Evolutionary conservation across 768 basidiomycete species (phyloP).

Genomic region (Omphalotus guepiniiformis): DNA sequence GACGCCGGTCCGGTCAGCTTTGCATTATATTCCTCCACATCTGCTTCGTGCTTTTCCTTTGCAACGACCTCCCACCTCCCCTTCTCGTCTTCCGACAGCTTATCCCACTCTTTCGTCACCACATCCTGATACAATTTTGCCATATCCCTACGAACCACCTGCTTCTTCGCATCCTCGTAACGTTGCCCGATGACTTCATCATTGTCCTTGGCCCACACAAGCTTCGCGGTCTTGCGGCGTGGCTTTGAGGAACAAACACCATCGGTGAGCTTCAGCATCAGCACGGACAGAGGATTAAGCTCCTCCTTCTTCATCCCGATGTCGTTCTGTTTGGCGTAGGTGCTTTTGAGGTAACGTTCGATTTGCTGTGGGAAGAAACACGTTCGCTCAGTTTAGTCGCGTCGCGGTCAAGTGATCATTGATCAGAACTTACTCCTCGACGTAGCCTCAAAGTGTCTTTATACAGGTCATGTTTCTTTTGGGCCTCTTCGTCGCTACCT

Average conservation of each 20-base stretch:
- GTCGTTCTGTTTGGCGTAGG: too few relatives aligned
- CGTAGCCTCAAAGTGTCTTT: too few relatives aligned
- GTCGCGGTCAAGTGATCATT: too few relatives aligned
- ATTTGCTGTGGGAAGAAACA: too few relatives aligned
- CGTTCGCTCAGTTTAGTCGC: too few relatives aligned
- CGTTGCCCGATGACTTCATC: background rate
- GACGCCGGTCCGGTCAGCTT: background rate
- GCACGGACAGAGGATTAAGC: background rate
- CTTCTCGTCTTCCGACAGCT: background rate
- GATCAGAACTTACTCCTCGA: too few relatives aligned
- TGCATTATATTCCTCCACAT: background rate
- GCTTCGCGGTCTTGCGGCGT: background rate
- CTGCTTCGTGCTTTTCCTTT: background rate
- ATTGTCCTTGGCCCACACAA: background rate
- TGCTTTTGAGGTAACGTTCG: too few relatives aligned
- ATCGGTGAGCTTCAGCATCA: background rate
- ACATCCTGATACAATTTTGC: background rate
- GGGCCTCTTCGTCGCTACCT: too few relatives aligned
- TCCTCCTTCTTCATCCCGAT: too few relatives aligned
- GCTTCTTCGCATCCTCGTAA: background rate
- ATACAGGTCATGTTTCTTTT: too few relatives aligned
- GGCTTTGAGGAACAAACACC: background rate
- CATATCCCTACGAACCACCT: background rate
- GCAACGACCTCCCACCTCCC: background rate
- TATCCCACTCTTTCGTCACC: background rate